phyloP scores from a whole-genome alignment of 768 basidiomycete genomes.

The Sporobolomyces pararoseus region DNA sequence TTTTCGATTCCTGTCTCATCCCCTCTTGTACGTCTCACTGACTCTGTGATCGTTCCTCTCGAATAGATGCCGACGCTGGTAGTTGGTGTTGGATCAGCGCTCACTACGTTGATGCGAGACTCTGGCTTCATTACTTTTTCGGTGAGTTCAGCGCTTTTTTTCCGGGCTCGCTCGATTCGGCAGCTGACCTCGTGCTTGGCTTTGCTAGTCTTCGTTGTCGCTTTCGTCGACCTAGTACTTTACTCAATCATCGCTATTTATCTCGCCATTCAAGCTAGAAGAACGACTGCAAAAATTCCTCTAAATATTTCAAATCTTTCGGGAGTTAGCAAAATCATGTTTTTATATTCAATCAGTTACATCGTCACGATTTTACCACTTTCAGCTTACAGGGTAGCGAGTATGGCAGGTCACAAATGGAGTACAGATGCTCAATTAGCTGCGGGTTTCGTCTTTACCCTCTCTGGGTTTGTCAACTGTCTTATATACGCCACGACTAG shows the following conservation, averaged over 20 bases:
- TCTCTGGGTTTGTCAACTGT: slow-evolving; percentile 17
- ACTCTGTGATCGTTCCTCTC: too few relatives aligned
- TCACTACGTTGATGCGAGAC: background rate
- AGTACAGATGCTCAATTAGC: slow-evolving; percentile 2
- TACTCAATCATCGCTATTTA: slow-evolving; percentile 20
- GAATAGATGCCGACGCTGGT: slow-evolving; percentile 15
- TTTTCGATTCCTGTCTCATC: background rate
- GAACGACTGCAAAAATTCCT: background rate
- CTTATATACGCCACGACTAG: slow-evolving; percentile 26
- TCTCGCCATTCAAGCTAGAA: background rate
- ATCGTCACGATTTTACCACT: slow-evolving; percentile 28
- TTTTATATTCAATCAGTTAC: slow-evolving; percentile 11
- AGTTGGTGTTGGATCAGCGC: slow-evolving; percentile 28
- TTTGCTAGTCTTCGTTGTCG: slow-evolving; percentile 34
- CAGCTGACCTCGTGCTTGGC: too few relatives aligned
- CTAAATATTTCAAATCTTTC: slow-evolving; percentile 1
- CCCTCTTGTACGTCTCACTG: background rate
- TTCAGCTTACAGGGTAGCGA: slow-evolving; percentile 17
- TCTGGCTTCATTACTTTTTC: slow-evolving; percentile 7
- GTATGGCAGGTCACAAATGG: slow-evolving; percentile 10
- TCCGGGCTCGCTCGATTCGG: too few relatives aligned
- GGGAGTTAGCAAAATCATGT: slow-evolving; percentile 18
- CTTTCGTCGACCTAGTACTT: slow-evolving; percentile 8
- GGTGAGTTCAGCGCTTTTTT: background rate
- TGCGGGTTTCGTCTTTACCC: slow-evolving; percentile 22